These are phyloP conservation scores for Scutellaria galericulata DNA, from an alignment of 257 asterid species.

Conservation along the genomic window DNA sequence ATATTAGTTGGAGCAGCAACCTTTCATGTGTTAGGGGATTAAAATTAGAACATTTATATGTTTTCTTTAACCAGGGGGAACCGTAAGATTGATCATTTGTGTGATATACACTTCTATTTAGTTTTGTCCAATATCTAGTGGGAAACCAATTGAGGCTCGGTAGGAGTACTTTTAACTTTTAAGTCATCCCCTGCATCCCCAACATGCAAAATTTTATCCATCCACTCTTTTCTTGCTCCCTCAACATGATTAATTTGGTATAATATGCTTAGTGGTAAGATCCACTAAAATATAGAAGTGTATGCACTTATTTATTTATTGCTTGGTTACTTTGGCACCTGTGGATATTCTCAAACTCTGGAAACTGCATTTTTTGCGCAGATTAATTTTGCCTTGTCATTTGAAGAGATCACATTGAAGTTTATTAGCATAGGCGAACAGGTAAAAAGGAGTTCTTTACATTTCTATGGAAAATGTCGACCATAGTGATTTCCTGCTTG, in stretches of 20 bases:
- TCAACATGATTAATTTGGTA: constrained; percentile 7
- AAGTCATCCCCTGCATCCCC: constrained; percentile 9
- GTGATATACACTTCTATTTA: neutral
- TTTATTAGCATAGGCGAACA: constrained; percentile 95
- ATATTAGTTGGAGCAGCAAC: constrained; percentile 14
- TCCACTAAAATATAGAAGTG: constrained; percentile 25
- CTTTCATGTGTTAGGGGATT: constrained; percentile 8
- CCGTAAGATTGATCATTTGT: constrained; percentile 23
- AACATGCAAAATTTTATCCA: constrained; percentile 10
- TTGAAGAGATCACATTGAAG: constrained; percentile 94
- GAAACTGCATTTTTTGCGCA: constrained; percentile 65
- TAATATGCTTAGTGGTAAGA: constrained; percentile 25
- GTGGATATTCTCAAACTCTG: constrained; percentile 36
- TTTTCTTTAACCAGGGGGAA: constrained; percentile 21
- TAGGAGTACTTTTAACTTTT: constrained; percentile 13
- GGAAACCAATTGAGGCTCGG: constrained; percentile 17
- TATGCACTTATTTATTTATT: constrained; percentile 15
- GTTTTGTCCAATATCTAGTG: constrained; percentile 24
- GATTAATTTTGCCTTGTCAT: constrained; percentile 87
- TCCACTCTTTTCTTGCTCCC: constrained; percentile 33
- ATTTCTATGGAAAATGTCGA: constrained; percentile 25
- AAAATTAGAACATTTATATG: constrained; percentile 17
- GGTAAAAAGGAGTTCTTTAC: constrained; percentile 51
- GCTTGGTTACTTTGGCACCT: constrained; percentile 27
- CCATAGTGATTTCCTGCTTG: constrained; percentile 16